A percentile compares a stretch with the other conserved stretches of the same genome.
phyloP scores from a whole-genome alignment of 202 grass and related monocot genomes.

The Zizania palustris region DNA sequence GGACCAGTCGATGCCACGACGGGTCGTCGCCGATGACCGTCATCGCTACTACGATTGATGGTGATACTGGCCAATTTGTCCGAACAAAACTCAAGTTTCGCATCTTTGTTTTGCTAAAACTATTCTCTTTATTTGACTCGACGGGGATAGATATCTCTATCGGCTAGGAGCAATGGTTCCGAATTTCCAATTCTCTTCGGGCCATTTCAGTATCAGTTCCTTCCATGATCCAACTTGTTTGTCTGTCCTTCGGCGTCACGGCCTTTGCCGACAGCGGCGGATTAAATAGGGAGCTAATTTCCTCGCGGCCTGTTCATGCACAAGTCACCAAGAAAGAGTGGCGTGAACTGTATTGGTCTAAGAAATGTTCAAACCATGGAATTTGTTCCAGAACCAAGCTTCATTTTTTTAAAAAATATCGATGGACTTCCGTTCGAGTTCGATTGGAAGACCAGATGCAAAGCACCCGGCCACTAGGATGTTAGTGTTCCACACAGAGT shows the following conservation, averaged over 20 bases:
- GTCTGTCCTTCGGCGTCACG: background rate
- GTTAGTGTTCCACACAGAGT: background rate
- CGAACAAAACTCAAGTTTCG: background rate
- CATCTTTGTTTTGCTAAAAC: background rate
- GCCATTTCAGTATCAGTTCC: background rate
- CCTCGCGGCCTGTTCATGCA: background rate
- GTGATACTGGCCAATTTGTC: conserved; percentile 9
- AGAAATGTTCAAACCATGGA: background rate
- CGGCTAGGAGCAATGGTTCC: background rate
- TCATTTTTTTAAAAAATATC: background rate
- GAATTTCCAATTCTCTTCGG: background rate
- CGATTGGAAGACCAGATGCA: background rate
- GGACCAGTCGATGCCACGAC: conserved; percentile 15
- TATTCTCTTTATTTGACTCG: background rate
- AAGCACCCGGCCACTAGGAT: background rate
- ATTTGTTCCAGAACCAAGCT: background rate
- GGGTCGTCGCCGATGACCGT: background rate
- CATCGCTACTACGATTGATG: background rate
- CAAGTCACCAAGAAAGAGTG: background rate
- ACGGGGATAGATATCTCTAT: background rate
- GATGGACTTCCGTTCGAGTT: background rate
- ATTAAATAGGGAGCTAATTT: background rate
- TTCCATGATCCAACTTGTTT: background rate
- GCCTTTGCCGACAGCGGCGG: background rate
- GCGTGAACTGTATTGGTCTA: background rate